Conservation (phyloP, 2,329 filamentous ascomycete species). For the Blastomyces parvus region DNA sequence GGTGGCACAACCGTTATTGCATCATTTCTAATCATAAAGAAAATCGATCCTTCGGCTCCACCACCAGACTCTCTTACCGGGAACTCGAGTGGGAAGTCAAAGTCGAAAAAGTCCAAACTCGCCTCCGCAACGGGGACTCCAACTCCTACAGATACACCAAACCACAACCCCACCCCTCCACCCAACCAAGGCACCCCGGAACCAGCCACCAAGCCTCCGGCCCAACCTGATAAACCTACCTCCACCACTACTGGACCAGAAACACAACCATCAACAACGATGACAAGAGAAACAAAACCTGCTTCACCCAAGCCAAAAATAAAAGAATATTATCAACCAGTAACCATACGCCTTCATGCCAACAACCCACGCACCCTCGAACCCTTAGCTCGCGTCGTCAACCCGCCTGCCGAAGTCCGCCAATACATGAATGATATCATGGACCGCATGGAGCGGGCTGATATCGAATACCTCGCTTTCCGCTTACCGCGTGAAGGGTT, state of each 20-base stretch:
- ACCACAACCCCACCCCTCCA: slow-evolving; percentile 2
- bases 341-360: slow-evolving; percentile 49
- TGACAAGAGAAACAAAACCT: slow-evolving; percentile 14
- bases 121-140: slow-evolving; percentile 15
- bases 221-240: slow-evolving; percentile 7
- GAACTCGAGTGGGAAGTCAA: slow-evolving; percentile 24
- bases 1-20: slow-evolving; percentile 38
- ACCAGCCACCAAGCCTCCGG: slow-evolving; percentile 14
- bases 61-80: slow-evolving; percentile 18
- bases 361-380: slow-evolving; percentile 45
- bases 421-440: slow-evolving; percentile 50
- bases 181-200: slow-evolving; percentile 17
- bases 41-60: slow-evolving; percentile 32
- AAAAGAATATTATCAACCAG: slow-evolving; percentile 43
- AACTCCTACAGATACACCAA: slow-evolving; percentile 17
- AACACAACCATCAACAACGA: slow-evolving; percentile 10
- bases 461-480: slow-evolving; percentile 47
- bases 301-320: slow-evolving; percentile 16
- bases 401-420: slow-evolving; percentile 44
- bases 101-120: slow-evolving; percentile 30
- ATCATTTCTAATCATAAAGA: slow-evolving; percentile 40
- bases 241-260: slow-evolving; percentile 11
- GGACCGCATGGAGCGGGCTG: slow-evolving; percentile 46
- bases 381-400: slow-evolving; percentile 48
- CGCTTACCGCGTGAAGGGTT: slow-evolving; percentile 40